Evolutionary conservation across 345 rosid species (phyloP).

Genomic region (Pugionium cornutum): DNA sequence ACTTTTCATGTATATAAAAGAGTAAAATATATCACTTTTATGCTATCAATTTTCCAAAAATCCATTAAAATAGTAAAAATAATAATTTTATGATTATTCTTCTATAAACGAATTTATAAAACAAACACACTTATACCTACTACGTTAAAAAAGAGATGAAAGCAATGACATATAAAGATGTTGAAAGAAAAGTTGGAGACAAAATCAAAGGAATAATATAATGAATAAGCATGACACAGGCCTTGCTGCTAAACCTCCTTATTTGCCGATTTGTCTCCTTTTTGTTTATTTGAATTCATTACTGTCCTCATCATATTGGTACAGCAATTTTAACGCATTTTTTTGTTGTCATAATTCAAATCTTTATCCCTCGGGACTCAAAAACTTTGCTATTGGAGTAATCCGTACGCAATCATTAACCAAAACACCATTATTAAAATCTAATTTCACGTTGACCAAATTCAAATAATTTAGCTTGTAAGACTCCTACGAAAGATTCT

Average conservation of each 20-base stretch:
- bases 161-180: constrained; percentile 37
- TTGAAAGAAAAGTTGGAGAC: constrained; percentile 16
- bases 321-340: neutral
- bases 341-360: neutral
- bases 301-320: neutral
- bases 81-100: no score
- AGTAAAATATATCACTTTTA: no score
- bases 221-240: constrained; percentile 26
- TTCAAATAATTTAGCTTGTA: constrained; percentile 5
- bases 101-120: no score
- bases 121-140: no score
- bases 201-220: neutral
- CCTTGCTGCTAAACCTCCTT: constrained; percentile 10
- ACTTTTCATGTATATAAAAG: no score
- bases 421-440: neutral
- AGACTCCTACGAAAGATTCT: neutral
- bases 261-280: neutral
- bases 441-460: neutral
- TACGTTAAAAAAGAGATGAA: constrained; percentile 19
- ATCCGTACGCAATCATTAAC: constrained; percentile 3
- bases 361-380: neutral
- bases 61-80: no score
- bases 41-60: no score
- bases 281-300: neutral
- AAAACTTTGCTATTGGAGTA: neutral